Evolutionary conservation across 495 filamentous ascomycete species (phyloP).

Genomic region (Cercophora samala): DNA sequence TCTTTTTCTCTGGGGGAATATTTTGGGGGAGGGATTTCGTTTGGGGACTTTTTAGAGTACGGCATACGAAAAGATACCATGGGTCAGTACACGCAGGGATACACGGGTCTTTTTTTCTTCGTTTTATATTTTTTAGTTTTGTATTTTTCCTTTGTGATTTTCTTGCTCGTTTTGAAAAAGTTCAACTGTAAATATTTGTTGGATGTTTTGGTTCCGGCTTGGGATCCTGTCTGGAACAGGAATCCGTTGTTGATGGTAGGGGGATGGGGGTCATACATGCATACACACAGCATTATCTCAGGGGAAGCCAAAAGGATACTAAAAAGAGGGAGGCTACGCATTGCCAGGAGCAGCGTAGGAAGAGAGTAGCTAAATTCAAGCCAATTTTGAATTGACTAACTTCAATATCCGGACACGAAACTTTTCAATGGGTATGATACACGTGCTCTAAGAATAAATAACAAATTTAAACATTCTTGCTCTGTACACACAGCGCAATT

Average conservation of each 20-base stretch:
- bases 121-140: neutral
- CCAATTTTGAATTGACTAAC: neutral
- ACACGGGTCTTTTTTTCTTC: neutral
- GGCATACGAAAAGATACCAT: neutral
- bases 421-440: neutral
- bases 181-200: conserved; percentile 6
- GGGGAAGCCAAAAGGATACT: neutral
- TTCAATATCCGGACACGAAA: neutral
- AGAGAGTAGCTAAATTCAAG: neutral
- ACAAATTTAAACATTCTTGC: conserved; percentile 14
- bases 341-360: neutral
- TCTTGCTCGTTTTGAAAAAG: neutral
- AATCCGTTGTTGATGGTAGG: neutral
- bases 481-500: conserved; percentile 22
- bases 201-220: neutral
- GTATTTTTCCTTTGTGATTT: neutral
- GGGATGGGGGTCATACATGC: neutral
- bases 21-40: neutral
- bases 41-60: neutral
- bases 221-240: neutral
- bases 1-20: neutral
- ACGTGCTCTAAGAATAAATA: neutral
- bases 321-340: neutral
- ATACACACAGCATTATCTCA: neutral
- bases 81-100: neutral